Percentiles rank a stretch among this genome's conserved stretches.
These are phyloP conservation scores for Taphrina wiesneri DNA, from an alignment of 1,139 yeast genomes.

Conservation along the genomic window DNA sequence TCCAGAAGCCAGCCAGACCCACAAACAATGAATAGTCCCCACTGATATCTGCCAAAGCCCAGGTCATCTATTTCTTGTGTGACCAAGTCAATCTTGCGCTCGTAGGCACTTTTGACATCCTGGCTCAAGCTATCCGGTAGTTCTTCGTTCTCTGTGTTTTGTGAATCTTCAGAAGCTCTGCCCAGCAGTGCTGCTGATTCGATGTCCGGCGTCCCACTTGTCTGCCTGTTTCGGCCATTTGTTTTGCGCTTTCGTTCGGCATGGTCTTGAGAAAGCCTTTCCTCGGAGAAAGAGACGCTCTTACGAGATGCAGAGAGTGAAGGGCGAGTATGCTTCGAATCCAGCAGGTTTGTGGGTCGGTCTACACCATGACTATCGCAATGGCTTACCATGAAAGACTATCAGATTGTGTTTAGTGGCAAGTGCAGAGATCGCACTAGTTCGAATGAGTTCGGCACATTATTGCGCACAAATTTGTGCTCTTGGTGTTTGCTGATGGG, in stretches of 20 bases:
- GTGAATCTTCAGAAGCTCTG: not conserved
- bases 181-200: conserved; percentile 5
- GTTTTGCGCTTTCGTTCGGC: not conserved
- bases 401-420: not conserved
- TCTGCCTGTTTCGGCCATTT: not conserved
- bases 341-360: not conserved
- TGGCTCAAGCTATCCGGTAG: not conserved
- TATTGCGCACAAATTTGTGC: too few species aligned
- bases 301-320: conserved; percentile 2
- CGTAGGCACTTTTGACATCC: not conserved
- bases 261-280: not conserved
- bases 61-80: not conserved
- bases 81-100: conserved; percentile 5
- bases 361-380: not conserved
- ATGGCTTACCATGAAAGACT: not conserved
- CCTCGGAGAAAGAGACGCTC: conserved; percentile 1
- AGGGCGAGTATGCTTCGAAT: conserved; percentile 1
- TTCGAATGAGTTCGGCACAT: too few species aligned
- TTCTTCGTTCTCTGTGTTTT: not conserved
- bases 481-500: too few species aligned
- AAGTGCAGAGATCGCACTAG: too few species aligned
- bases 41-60: conserved; percentile 34
- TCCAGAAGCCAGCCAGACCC: conserved; percentile 36
- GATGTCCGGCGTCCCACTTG: not conserved
- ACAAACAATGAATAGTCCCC: conserved; percentile 30